Conservation (phyloP, 1,139 yeast genomes). For the Arxiozyma heterogenica region DNA sequence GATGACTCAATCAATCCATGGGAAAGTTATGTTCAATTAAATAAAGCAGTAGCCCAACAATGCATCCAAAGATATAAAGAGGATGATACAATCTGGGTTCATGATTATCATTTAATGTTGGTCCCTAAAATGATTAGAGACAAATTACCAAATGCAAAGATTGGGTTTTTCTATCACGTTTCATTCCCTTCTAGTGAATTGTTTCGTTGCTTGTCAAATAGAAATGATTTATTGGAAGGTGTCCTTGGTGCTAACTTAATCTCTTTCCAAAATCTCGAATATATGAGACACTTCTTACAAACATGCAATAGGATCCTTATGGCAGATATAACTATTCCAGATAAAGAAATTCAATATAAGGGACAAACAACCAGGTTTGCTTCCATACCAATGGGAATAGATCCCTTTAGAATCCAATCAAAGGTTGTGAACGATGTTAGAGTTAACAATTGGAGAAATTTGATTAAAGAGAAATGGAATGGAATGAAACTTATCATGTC, state of each 20-base stretch:
- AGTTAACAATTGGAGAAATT: conserved; percentile 58
- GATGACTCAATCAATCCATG: conserved; percentile 70
- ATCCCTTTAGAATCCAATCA: conserved; percentile 48
- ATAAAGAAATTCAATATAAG: conserved; percentile 58
- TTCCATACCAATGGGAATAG: conserved; percentile 80
- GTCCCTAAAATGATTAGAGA: conserved; percentile 79
- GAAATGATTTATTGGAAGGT: conserved; percentile 69
- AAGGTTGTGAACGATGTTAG: conserved; percentile 41
- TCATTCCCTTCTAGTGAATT: conserved; percentile 96
- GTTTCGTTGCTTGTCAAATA: conserved; percentile 84
- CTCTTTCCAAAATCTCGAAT: conserved; percentile 86
- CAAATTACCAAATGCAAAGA: conserved; percentile 69
- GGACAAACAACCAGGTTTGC: conserved; percentile 60
- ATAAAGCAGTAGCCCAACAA: conserved; percentile 70
- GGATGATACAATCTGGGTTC: conserved; percentile 78
- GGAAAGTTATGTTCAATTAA: conserved; percentile 69
- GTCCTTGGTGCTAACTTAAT: conserved; percentile 83
- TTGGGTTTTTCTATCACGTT: conserved; percentile 86
- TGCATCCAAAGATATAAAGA: conserved; percentile 55
- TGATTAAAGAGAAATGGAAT: conserved; percentile 72
- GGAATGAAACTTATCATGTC: conserved; percentile 62
- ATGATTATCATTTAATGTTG: conserved; percentile 82
- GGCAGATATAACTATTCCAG: conserved; percentile 59
- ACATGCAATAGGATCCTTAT: conserved; percentile 77
- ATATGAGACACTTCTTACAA: conserved; percentile 85